Conservation (phyloP, 2,329 filamentous ascomycete genomes). For the Ampelomyces quisqualis region DNA sequence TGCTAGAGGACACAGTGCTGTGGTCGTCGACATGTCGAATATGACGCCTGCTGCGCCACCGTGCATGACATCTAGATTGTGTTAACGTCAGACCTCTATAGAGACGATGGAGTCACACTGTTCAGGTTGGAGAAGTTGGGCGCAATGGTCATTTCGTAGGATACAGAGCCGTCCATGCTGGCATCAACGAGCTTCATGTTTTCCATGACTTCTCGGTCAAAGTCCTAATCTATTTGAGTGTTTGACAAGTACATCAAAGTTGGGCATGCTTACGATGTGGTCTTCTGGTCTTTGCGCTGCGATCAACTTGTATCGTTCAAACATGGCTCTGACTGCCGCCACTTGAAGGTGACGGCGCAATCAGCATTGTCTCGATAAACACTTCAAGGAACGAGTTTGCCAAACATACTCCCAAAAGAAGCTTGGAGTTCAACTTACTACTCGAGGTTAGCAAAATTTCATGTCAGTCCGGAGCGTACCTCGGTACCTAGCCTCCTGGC, state of each 20-base stretch:
- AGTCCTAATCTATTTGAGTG: conserved; percentile 23
- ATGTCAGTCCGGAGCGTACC: too few species aligned
- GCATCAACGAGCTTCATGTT: conserved; percentile 42
- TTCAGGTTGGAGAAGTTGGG: conserved; percentile 45
- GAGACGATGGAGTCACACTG: conserved; percentile 20
- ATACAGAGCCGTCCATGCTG: conserved; percentile 37
- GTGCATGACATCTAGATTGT: conserved; percentile 42
- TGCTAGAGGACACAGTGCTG: conserved; percentile 52
- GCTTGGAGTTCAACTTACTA: too few species aligned
- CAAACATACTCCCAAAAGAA: too few species aligned
- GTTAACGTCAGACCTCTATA: conserved; percentile 2
- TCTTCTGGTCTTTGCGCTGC: conserved; percentile 31
- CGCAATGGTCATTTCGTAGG: conserved; percentile 38
- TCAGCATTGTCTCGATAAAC: too few species aligned
- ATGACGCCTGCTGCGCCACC: conserved; percentile 45
- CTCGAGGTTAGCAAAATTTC: too few species aligned
- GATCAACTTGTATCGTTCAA: conserved; percentile 40
- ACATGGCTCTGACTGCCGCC: conserved; percentile 43
- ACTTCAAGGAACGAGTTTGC: too few species aligned
- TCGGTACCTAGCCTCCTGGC: conserved; percentile 40
- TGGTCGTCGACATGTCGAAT: conserved; percentile 50
- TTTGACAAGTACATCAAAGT: neutral
- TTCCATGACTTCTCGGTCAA: conserved; percentile 42
- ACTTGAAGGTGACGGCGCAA: too few species aligned
- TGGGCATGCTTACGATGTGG: conserved; percentile 34